Evolutionary conservation across 139 green algal species (phyloP).

Genomic region (Asterochloris sp.): DNA sequence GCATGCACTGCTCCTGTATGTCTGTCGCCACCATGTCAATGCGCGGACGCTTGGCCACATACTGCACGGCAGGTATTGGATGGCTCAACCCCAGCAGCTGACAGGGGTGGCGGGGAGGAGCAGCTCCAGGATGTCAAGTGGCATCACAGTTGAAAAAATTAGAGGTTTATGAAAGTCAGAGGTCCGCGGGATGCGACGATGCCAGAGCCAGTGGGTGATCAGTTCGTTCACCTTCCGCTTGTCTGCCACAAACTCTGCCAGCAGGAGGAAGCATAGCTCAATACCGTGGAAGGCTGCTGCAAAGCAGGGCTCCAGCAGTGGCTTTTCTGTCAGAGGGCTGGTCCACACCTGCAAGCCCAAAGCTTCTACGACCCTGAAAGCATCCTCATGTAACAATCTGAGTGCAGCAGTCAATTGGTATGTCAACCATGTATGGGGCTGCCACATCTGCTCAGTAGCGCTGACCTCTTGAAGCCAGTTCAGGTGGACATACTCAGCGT

Average conservation of each 20-base stretch:
- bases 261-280: conserved; percentile 45
- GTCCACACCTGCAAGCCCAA: conserved; percentile 36
- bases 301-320: conserved; percentile 43
- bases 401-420: background rate
- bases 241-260: conserved; percentile 44
- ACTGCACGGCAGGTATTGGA: conserved; percentile 2
- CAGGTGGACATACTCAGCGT: conserved; percentile 48
- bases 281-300: conserved; percentile 49
- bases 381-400: background rate
- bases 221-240: conserved; percentile 7
- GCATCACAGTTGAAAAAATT: too few species aligned
- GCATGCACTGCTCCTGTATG: conserved; percentile 31
- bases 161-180: too few species aligned
- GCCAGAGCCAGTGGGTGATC: background rate
- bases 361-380: background rate
- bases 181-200: too few species aligned
- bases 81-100: background rate
- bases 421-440: background rate
- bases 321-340: conserved; percentile 29
- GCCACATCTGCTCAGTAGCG: background rate
- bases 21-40: conserved; percentile 41
- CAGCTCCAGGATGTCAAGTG: too few species aligned
- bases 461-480: conserved; percentile 23
- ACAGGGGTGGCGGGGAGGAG: too few species aligned
- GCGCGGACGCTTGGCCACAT: conserved; percentile 44